Evolutionary conservation across 495 filamentous ascomycete genomes (phyloP), one percentile per base, ranked within the genome.

Genomic region (Penicillium goetzii): DNA sequence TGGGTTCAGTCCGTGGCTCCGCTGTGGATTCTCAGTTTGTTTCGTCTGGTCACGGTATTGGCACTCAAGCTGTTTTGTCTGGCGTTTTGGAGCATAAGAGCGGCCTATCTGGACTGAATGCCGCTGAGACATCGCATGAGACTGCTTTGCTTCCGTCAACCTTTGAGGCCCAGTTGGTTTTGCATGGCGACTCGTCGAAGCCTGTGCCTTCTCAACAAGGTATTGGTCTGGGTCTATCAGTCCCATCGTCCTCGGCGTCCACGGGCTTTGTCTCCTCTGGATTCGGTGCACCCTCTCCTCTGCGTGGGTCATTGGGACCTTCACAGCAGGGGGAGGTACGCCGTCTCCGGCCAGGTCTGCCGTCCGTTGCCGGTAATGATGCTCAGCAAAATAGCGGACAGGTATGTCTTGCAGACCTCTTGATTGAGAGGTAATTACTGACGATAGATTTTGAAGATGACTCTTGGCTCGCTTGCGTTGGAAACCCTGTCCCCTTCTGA

Each of bases 401-500:
- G 32, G 52, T 55, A 25, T 21, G 52, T 55, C 7, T 12, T 15
- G 11, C 11, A 23, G 17, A 12, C 8, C 10, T 55, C 9, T 8
- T 54, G 4, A 3, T 34, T 21, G 10, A 14, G 8, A 2, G 2
- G 11, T 2, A 10, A 11, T 7, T 30, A 30, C 47, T 51, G 47
- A 51, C 47, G 3, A 25, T 47, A 3, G 10, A 28, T 15, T 8
- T n/a, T 30, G 3, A 28, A 51, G 47, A 7, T 9, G 4, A 6
- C 12, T 0, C 5, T 51, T 0, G 25, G 25, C 6, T 51, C 47
- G 0, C 25, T 51, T 0, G 2, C 3, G 3, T 19, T 36, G 17
- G 17, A 34, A 7, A 36, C 3, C 23, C 63, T 17, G 54, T 59
- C 47, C 6, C 11, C 14, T 7, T 2, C 12, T 10, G 68, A 76